Conservation (phyloP, 805 yeast species). For the Myxozyma nipponensis region DNA sequence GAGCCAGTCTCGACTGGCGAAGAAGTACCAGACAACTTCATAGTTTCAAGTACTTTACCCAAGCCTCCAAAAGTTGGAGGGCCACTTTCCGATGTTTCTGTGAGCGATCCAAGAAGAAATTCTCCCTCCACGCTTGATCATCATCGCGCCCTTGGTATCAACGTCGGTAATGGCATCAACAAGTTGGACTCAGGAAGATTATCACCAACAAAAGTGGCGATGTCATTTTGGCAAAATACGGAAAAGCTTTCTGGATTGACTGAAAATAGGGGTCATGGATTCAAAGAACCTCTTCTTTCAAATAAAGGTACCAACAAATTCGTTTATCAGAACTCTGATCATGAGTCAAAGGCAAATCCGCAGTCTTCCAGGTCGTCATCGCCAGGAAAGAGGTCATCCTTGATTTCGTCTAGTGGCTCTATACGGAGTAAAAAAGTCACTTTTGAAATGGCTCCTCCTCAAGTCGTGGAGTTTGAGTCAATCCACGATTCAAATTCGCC, state of each 20-base stretch:
- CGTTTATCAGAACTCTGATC: conserved; percentile 7
- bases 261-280: not conserved
- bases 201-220: conserved; percentile 7
- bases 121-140: conserved; percentile 26
- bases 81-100: conserved; percentile 18
- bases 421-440: conserved; percentile 22
- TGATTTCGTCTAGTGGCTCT: conserved; percentile 19
- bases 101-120: conserved; percentile 18
- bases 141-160: conserved; percentile 3
- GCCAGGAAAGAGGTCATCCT: conserved; percentile 16
- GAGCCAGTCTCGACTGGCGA: not conserved
- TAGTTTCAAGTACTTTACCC: not conserved
- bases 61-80: not conserved
- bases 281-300: conserved; percentile 3
- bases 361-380: not conserved
- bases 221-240: conserved; percentile 25
- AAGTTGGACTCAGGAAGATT: conserved; percentile 1
- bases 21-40: not conserved
- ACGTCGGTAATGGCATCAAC: not conserved
- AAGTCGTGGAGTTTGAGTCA: conserved; percentile 23
- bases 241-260: conserved; percentile 7
- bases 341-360: not conserved
- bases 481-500: conserved; percentile 3
- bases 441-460: conserved; percentile 27
- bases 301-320: conserved; percentile 13